phyloP scores from a whole-genome alignment of 768 basidiomycete species.

The Calocera cornea region DNA sequence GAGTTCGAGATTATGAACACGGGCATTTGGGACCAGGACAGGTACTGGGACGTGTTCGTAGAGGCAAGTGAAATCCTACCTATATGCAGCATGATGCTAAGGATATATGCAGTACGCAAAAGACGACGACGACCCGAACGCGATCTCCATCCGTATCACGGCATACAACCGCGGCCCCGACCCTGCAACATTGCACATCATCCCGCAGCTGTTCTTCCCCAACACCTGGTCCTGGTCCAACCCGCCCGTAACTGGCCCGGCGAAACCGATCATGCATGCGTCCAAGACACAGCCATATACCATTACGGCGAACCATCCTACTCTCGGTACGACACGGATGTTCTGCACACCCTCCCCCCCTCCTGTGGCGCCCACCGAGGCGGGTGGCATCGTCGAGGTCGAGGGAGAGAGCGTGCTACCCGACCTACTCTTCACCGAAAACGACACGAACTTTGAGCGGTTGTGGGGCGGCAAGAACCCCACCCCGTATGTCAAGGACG shows the following conservation, averaged over 20 bases:
- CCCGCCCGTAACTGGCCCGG: conserved; percentile 26
- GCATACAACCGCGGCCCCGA: conserved; percentile 95
- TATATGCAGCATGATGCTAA: neutral
- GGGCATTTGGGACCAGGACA: conserved; percentile 77
- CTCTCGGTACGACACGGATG: conserved; percentile 61
- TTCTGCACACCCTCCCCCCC: conserved; percentile 89
- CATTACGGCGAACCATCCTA: conserved; percentile 59
- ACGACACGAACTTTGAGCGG: conserved; percentile 88
- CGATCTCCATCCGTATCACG: conserved; percentile 84
- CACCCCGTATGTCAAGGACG: conserved; percentile 81
- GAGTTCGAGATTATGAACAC: conserved; percentile 94
- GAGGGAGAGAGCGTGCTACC: conserved; percentile 63
- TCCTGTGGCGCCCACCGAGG: conserved; percentile 57
- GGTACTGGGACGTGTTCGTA: conserved; percentile 97
- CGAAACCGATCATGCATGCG: conserved; percentile 49
- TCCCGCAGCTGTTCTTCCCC: conserved; percentile 94
- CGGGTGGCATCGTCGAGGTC: conserved; percentile 41
- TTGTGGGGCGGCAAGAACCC: conserved; percentile 81
- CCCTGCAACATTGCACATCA: conserved; percentile 80
- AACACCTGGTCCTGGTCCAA: conserved; percentile 94
- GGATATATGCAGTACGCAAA: conserved; percentile 67
- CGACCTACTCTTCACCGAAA: conserved; percentile 86
- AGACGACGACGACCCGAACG: conserved; percentile 82
- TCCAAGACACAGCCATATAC: conserved; percentile 28
- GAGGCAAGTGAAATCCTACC: conserved; percentile 45